A percentile compares a stretch with the other conserved stretches of the same genome.
These are phyloP conservation scores for Backusella australiensis DNA, from an alignment of 192 early-diverging fungal genomes.

Conservation along the genomic window DNA sequence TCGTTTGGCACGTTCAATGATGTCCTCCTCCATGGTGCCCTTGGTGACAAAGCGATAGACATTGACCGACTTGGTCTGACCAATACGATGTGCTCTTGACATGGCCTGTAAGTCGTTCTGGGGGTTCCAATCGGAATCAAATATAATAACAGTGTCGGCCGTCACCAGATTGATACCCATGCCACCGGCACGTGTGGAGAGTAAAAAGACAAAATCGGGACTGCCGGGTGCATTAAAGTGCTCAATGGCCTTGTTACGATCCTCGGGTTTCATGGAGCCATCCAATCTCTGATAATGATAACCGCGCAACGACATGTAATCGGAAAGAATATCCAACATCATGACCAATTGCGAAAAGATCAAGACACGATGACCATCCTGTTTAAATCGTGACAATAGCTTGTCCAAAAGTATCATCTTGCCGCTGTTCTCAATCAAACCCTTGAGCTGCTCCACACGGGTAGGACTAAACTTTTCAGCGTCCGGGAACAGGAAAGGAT, in stretches of 20 bases:
- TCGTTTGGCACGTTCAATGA: slow-evolving; percentile 96
- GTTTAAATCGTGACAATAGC: slow-evolving; percentile 84
- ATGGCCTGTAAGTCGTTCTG: slow-evolving; percentile 98
- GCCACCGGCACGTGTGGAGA: slow-evolving; percentile 96
- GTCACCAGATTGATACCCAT: slow-evolving; percentile 96
- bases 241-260: slow-evolving; percentile 95
- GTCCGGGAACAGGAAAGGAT: slow-evolving; percentile 88
- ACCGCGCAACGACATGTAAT: slow-evolving; percentile 87
- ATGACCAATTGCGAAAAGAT: slow-evolving; percentile 99
- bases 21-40: slow-evolving; percentile 97
- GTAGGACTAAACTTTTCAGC: slow-evolving; percentile 59
- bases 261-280: slow-evolving; percentile 84
- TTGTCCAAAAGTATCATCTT: slow-evolving; percentile 99
- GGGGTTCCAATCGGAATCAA: slow-evolving; percentile 93
- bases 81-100: slow-evolving; percentile 97
- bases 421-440: slow-evolving; percentile 87
- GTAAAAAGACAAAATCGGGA: slow-evolving; percentile 93
- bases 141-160: slow-evolving; percentile 97
- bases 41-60: slow-evolving; percentile 98
- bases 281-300: slow-evolving; percentile 93
- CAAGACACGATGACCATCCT: slow-evolving; percentile 91
- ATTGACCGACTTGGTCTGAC: slow-evolving; percentile 96
- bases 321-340: slow-evolving; percentile 94
- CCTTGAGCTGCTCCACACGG: slow-evolving; percentile 76
- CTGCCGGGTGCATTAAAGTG: slow-evolving; percentile 94